Evolutionary conservation across 164 flowering plant species (phyloP).

Genomic region (Liriodendron chinense): DNA sequence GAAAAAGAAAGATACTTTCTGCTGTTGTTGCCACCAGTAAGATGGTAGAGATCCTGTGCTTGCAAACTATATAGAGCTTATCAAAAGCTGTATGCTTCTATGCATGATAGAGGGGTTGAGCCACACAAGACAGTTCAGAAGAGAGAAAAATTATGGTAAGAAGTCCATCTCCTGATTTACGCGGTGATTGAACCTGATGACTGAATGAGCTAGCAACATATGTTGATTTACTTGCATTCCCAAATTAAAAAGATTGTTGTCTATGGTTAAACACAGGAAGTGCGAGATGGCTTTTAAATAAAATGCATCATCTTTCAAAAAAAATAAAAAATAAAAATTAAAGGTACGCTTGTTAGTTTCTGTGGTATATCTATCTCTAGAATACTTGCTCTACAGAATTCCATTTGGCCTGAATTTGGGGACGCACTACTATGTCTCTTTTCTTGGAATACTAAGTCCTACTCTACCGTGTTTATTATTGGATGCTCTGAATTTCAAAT

Average conservation of each 20-base stretch:
- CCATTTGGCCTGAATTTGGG: background rate
- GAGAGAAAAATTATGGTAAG: constrained; percentile 92
- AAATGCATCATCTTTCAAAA: too few relatives aligned
- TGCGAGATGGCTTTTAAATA: too few relatives aligned
- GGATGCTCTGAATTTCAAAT: background rate
- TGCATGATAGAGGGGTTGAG: constrained; percentile 76
- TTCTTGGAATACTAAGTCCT: background rate
- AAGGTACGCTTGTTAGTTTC: too few relatives aligned
- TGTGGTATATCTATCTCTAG: too few relatives aligned
- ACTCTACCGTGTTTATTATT: background rate
- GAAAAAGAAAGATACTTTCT: background rate
- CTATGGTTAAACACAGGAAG: too few relatives aligned
- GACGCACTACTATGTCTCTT: background rate
- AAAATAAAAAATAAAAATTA: too few relatives aligned
- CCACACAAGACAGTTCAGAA: constrained; percentile 92
- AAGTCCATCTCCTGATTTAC: background rate
- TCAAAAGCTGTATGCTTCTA: constrained; percentile 84
- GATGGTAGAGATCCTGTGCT: constrained; percentile 1
- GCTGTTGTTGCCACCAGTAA: background rate
- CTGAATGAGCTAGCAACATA: background rate
- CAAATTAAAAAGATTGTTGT: background rate
- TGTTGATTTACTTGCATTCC: background rate
- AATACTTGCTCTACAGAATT: too few relatives aligned
- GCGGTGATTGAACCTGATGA: background rate
- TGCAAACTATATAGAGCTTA: constrained; percentile 92